Percentiles rank a stretch among this genome's conserved stretches.
Conservation (phyloP, 768 basidiomycete genomes). For the Pleurotus sapidus region DNA sequence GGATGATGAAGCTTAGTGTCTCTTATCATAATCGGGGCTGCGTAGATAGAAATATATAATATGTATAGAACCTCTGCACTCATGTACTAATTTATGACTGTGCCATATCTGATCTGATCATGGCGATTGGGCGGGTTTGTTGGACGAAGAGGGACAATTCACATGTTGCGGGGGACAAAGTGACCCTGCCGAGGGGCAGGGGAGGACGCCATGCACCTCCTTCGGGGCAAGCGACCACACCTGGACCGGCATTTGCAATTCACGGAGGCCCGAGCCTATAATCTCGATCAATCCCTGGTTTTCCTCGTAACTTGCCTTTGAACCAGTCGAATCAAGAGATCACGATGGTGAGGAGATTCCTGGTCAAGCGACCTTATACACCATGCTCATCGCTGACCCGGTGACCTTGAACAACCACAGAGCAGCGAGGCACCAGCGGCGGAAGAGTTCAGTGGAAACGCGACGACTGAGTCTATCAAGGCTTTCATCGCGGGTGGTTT, state of each 20-base stretch:
- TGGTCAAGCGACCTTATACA: not conserved
- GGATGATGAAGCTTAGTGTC: constrained; percentile 40
- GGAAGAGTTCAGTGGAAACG: constrained; percentile 31
- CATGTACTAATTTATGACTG: constrained; percentile 11
- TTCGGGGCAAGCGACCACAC: not conserved
- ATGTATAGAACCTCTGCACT: constrained; percentile 9
- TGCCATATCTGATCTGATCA: not conserved
- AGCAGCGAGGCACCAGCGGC: constrained; percentile 32
- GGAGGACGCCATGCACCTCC: not conserved
- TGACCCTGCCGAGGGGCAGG: not conserved
- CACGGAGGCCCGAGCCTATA: constrained; percentile 8
- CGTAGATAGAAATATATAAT: not conserved
- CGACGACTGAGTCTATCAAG: constrained; percentile 56
- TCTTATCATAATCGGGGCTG: not conserved
- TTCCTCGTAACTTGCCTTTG: not conserved
- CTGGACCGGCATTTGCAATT: not conserved
- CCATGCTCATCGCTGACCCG: not conserved
- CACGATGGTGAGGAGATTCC: constrained; percentile 2
- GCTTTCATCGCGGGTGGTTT: constrained; percentile 93
- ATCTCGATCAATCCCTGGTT: not conserved
- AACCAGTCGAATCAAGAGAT: not conserved
- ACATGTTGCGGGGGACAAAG: not conserved
- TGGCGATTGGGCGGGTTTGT: not conserved
- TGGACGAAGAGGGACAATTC: not conserved
- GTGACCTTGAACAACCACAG: constrained; percentile 13